Percentiles rank a stretch among this genome's conserved stretches.
Evolutionary conservation across 2,329 filamentous ascomycete genomes (phyloP).

Genomic region (Aspergillus eucalypticola): DNA sequence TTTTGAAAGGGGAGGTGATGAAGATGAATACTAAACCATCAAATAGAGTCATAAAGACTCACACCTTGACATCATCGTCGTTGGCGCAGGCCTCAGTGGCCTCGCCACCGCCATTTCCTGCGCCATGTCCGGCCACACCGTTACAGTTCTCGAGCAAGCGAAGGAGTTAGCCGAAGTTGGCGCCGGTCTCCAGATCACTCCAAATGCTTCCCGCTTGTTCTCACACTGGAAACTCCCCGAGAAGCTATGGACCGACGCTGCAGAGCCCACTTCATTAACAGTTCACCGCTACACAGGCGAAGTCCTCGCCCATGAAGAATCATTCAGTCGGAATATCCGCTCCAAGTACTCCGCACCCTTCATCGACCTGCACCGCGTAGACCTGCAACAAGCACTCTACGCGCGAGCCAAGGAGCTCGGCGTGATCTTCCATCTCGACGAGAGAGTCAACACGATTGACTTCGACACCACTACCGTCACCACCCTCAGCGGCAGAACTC

Average conservation of each 20-base stretch:
- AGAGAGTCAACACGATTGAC: conserved; percentile 50
- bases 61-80: conserved; percentile 29
- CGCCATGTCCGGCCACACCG: conserved; percentile 27
- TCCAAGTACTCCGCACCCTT: conserved; percentile 60
- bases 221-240: conserved; percentile 30
- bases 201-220: conserved; percentile 36
- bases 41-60: not conserved
- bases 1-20: too few species aligned
- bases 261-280: conserved; percentile 34
- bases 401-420: conserved; percentile 56
- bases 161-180: conserved; percentile 49
- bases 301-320: conserved; percentile 47
- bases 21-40: not conserved
- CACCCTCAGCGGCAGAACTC: conserved; percentile 45
- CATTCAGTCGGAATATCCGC: conserved; percentile 57
- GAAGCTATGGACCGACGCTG: conserved; percentile 31
- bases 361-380: conserved; percentile 62
- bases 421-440: conserved; percentile 52
- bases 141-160: conserved; percentile 34
- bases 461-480: conserved; percentile 31
- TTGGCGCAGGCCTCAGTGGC: conserved; percentile 35
- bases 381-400: conserved; percentile 58
- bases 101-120: conserved; percentile 33
- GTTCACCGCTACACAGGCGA: conserved; percentile 38
- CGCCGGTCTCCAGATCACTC: conserved; percentile 64